Evolutionary conservation across 257 asterid genomes (phyloP).

Genomic region (Fraxinus cuspidata): DNA sequence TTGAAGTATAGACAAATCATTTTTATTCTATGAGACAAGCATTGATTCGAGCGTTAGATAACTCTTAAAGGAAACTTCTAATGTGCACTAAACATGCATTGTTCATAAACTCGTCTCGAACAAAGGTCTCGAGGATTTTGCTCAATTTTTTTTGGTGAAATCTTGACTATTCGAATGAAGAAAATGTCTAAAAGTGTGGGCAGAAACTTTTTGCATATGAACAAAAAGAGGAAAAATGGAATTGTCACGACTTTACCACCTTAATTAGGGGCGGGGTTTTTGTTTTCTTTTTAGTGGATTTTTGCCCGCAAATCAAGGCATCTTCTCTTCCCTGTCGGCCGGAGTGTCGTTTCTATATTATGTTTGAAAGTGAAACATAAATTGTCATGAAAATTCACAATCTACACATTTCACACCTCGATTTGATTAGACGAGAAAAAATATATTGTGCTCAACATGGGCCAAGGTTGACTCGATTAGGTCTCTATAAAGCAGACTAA

Average conservation of each 20-base stretch:
- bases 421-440: too few relatives aligned
- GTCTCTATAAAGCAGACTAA: too few relatives aligned
- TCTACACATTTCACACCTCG: neutral
- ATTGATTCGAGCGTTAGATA: too few relatives aligned
- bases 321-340: neutral
- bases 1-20: neutral
- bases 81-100: neutral
- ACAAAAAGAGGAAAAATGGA: neutral
- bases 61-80: neutral
- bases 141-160: neutral
- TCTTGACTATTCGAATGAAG: neutral
- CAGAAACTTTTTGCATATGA: constrained; percentile 3
- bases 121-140: neutral
- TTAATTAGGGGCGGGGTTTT: neutral
- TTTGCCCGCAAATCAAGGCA: constrained; percentile 9
- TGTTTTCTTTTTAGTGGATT: neutral
- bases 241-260: neutral
- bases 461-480: neutral
- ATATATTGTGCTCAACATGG: neutral
- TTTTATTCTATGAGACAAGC: too few relatives aligned
- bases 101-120: neutral
- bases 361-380: neutral
- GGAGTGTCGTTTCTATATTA: neutral
- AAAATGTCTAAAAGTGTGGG: constrained; percentile 6
- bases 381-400: neutral